These are phyloP conservation scores for Suhomyces chickasaworum DNA, from an alignment of 1,139 yeast genomes.

Conservation along the genomic window DNA sequence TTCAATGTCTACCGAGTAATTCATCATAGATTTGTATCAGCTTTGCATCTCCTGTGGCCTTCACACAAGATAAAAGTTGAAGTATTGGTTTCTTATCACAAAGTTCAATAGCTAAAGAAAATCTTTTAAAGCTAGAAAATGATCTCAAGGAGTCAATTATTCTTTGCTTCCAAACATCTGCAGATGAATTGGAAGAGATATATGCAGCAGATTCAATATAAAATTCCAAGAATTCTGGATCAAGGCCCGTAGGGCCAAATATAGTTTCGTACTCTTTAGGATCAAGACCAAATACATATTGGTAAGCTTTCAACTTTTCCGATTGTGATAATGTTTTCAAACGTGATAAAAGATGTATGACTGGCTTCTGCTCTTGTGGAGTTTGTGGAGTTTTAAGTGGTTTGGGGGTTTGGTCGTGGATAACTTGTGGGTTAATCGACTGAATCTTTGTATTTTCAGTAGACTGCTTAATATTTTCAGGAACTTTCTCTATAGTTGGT, in stretches of 20 bases:
- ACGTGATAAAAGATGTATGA: conserved; percentile 35
- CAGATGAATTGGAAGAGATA: conserved; percentile 19
- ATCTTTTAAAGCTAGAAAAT: conserved; percentile 31
- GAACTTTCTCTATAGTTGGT: neutral
- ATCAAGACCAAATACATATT: conserved; percentile 40
- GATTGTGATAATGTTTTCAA: conserved; percentile 30
- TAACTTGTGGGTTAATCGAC: neutral
- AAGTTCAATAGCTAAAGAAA: conserved; percentile 26
- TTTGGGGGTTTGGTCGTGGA: neutral
- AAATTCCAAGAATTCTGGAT: conserved; percentile 55
- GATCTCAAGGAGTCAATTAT: conserved; percentile 21
- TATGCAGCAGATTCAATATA: conserved; percentile 48
- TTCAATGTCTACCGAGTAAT: neutral
- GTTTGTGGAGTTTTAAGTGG: neutral
- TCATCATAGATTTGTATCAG: conserved; percentile 7
- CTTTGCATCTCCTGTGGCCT: neutral
- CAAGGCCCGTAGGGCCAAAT: conserved; percentile 55
- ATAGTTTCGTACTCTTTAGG: conserved; percentile 32
- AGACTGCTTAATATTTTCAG: neutral
- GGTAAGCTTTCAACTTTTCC: conserved; percentile 37
- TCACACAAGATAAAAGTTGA: conserved; percentile 10
- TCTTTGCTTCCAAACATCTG: conserved; percentile 23
- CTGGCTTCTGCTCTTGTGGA: conserved; percentile 19
- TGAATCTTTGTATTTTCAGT: neutral
- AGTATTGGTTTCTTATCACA: conserved; percentile 14